phyloP scores from a whole-genome alignment of 768 basidiomycete genomes.

The Rhizopogon vesiculosus region DNA sequence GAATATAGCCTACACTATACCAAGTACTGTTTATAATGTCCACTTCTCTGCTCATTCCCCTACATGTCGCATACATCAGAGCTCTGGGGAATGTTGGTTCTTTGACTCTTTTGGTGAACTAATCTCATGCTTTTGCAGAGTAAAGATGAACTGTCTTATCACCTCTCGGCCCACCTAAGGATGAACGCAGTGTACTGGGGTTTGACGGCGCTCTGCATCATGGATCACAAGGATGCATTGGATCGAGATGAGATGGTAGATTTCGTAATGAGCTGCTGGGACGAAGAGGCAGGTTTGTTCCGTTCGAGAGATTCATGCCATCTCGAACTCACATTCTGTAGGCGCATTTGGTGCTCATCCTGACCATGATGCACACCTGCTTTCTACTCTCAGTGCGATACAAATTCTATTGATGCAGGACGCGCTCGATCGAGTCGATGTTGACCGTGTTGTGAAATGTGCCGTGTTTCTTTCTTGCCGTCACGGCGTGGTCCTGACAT shows the following conservation, averaged over 20 bases:
- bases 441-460: slow-evolving; percentile 74
- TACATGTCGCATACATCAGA: slow-evolving; percentile 76
- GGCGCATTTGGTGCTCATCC: slow-evolving; percentile 93
- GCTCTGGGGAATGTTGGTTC: slow-evolving; percentile 58
- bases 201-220: slow-evolving; percentile 77
- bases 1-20: too few species aligned
- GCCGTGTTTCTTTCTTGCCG: slow-evolving; percentile 17
- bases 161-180: slow-evolving; percentile 88
- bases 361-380: slow-evolving; percentile 86
- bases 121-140: slow-evolving; percentile 37
- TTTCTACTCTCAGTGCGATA: slow-evolving; percentile 84
- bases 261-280: slow-evolving; percentile 95
- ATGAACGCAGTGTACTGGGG: slow-evolving; percentile 99
- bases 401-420: slow-evolving; percentile 88
- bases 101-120: not conserved
- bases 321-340: slow-evolving; percentile 23
- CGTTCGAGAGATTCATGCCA: slow-evolving; percentile 2
- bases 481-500: not conserved
- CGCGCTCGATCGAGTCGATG: slow-evolving; percentile 68
- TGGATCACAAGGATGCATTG: slow-evolving; percentile 76
- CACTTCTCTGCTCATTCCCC: slow-evolving; percentile 36
- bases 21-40: not conserved
- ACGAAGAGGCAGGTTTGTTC: slow-evolving; percentile 70
- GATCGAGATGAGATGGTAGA: slow-evolving; percentile 79
- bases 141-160: slow-evolving; percentile 82